Percentiles rank a stretch among this genome's conserved stretches.
Evolutionary conservation across 1,284 basidiomycete genomes (phyloP).

Genomic region (Irpex lacteus): DNA sequence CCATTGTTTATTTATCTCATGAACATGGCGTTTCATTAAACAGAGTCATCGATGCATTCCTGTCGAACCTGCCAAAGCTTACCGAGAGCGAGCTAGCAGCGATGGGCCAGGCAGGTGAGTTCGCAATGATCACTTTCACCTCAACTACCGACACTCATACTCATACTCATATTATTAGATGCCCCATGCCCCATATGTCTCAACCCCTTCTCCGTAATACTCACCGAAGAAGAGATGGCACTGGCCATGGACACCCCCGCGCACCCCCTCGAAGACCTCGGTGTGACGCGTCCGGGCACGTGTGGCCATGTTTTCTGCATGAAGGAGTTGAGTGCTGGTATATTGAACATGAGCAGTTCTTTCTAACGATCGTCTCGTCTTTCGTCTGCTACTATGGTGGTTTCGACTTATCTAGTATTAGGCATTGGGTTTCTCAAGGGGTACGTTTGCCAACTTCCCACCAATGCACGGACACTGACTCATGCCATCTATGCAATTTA

Average conservation of each 20-base stretch:
- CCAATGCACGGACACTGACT: no score
- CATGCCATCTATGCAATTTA: no score
- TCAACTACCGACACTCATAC: background rate
- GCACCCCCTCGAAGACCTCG: conserved; percentile 60
- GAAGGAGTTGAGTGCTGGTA: conserved; percentile 51
- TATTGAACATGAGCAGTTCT: conserved; percentile 9
- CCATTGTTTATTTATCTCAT: no score
- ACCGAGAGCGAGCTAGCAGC: conserved; percentile 39
- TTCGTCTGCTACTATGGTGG: background rate
- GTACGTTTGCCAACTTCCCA: conserved; percentile 33
- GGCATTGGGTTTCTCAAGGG: conserved; percentile 58
- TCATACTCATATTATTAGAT: conserved; percentile 36
- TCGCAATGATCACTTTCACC: background rate
- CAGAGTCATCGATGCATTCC: conserved; percentile 27
- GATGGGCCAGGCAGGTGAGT: conserved; percentile 36
- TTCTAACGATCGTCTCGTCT: background rate
- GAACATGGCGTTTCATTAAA: background rate
- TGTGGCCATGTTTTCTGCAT: conserved; percentile 76
- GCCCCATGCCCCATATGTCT: conserved; percentile 70
- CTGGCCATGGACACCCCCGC: conserved; percentile 73
- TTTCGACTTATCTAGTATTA: conserved; percentile 41
- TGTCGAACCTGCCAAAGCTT: conserved; percentile 38
- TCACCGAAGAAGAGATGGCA: conserved; percentile 65
- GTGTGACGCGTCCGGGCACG: conserved; percentile 60
- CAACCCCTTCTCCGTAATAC: conserved; percentile 55